Evolutionary conservation across 169 alveolate species (phyloP), one percentile per base, ranked within the genome.

Genomic region (Theileria annulata): DNA sequence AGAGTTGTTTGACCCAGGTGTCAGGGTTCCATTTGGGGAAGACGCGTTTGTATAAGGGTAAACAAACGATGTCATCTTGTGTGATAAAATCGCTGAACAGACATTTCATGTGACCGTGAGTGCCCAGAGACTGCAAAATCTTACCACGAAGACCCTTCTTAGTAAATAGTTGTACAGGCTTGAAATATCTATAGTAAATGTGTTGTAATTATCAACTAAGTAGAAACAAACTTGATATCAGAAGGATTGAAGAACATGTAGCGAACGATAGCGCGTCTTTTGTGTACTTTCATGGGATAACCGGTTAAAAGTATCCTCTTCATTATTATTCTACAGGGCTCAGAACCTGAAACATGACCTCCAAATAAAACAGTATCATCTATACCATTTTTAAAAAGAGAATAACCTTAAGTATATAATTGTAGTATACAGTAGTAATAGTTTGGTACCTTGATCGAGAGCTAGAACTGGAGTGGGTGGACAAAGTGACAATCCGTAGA

Each of bases 41-140:
- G 30, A 95, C 96, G 87, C 99, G 92, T 87, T 96, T 97, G 83
- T 92, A 97, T 27, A 97, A 87, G 66, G 95, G 91, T 81, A 97
- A 86, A 71, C 97, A 94, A 42, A 98, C 97, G 78, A 97, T 96
- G 89, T 98, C 99, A 74, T 95, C 97, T 75, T 95, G 98, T 86
- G 94, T 94, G 64, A 98, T 91, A 78, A 85, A 93, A 74, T 95
- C 97, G 82, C 95, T 96, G 92, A 98, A 98, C 74, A 93, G 87
- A 88, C 99, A 97, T 90, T 98, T 98, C 99, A 98, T 97, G 90
- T 96, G 92, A 27, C 99, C 99, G 87, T 98, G 99, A 17, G 99
- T 97, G n/a, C 99, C 99, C 77, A 98, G 88, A 33, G 99, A 94
- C 88, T 96, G 98, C 71, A 84, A 88, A 62, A 98, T 98, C 79